Percentiles rank a stretch among this genome's conserved stretches.
These are phyloP conservation scores for Psilocybe cyanescens DNA, from an alignment of 768 basidiomycete genomes.

Conservation along the genomic window DNA sequence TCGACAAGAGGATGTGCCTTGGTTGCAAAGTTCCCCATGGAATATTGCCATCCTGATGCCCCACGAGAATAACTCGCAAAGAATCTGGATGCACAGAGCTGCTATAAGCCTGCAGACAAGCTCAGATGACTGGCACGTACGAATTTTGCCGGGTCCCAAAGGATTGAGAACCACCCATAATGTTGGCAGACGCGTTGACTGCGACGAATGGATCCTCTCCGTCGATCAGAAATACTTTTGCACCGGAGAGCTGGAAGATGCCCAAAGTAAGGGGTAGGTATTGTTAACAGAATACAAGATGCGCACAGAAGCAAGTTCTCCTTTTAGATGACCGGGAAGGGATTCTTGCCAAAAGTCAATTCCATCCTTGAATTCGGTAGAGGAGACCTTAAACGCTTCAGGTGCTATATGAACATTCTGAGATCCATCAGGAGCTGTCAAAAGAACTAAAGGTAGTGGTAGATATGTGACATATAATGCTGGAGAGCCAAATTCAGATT, in stretches of 20 bases:
- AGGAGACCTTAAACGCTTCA: constrained; percentile 54
- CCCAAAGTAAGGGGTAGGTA: not conserved
- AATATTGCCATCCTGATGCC: constrained; percentile 42
- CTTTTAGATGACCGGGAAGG: constrained; percentile 48
- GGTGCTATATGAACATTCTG: constrained; percentile 58
- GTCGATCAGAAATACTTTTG: constrained; percentile 57
- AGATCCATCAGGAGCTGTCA: constrained; percentile 45
- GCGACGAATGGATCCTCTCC: constrained; percentile 52
- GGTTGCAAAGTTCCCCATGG: constrained; percentile 60
- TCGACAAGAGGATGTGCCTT: constrained; percentile 56
- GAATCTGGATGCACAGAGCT: constrained; percentile 35
- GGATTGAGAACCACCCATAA: constrained; percentile 56
- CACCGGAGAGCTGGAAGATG: constrained; percentile 43
- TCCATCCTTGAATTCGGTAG: constrained; percentile 53
- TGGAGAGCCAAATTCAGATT: constrained; percentile 20
- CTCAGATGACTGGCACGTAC: constrained; percentile 27
- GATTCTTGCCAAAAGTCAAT: constrained; percentile 59
- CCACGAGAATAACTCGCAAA: constrained; percentile 48
- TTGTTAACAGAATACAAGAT: not conserved
- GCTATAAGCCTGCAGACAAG: not conserved
- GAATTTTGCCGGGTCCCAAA: constrained; percentile 54
- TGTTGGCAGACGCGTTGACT: constrained; percentile 53
- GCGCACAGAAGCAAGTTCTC: constrained; percentile 47
- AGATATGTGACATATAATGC: constrained; percentile 51
- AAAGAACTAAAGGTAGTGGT: constrained; percentile 49